Evolutionary conservation across 1,284 basidiomycete genomes (phyloP), one percentile per base, ranked within the genome.

Genomic region (Apiotrichum montevideense): DNA sequence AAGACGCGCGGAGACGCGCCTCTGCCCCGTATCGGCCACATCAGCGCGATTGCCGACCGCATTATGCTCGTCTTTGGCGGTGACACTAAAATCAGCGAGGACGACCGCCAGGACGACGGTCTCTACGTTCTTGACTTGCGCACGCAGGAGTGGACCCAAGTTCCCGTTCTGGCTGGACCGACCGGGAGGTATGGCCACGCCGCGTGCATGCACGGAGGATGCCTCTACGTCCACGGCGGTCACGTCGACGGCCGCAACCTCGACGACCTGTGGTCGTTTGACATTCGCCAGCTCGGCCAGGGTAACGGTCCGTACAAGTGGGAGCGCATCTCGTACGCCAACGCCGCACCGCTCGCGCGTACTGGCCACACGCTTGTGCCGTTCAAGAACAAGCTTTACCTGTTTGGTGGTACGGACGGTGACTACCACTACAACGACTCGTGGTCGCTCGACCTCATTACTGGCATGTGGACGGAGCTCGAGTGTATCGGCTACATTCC

Each of bases 371-470:
- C 91, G 58, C 88, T 89, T 69, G 84, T 98, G 51, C 87, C 91
- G 2, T 83, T 84, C 71, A 87, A 86, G 60, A 89, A 96, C 69
- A 87, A 86, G 64, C 85, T 99, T 58, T 85, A 90, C 68, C 80
- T 96, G 87, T 98, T 99, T 68, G 96, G 96, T 48, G 96, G 96
- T 52, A 99, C 96, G 5, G 96, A 99, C 69, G 95, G 94, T 33
- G 87, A 90, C 72, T 98, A 91, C 77, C 96, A 98, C 76, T 99
- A 99, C 79, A 98, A 98, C 76, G 96, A 99, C 72, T 98, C 95
- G 5, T 99, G 96, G 96, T 83, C 87, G 33, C 98, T 92, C 75
- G 93, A 97, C 74, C 81, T 93, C 47, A 81, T 81, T 35, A 88
- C 90, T 0, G 83, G 84, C 57, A 83, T 78, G 49, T 99, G 96